These are phyloP conservation scores for Jatropha curcas DNA, from an alignment of 345 rosid genomes.

Conservation along the genomic window DNA sequence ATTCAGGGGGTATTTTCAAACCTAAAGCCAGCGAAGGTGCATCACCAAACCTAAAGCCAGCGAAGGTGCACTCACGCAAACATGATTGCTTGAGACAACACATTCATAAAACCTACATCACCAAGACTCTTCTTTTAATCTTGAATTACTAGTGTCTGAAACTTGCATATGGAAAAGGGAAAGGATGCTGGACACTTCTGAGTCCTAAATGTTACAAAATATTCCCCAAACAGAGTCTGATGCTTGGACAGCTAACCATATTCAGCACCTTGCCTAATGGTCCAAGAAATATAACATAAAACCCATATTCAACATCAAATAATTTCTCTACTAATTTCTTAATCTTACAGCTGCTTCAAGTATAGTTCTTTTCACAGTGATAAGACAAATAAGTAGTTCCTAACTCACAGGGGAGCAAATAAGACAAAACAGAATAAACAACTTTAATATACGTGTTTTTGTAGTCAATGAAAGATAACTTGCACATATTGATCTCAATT, in stretches of 20 bases:
- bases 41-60: slow-evolving; percentile 7
- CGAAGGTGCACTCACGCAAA: neutral
- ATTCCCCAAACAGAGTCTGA: neutral
- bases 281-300: neutral
- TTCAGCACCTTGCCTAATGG: neutral
- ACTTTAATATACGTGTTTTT: neutral
- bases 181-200: neutral
- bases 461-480: neutral
- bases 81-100: neutral
- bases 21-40: neutral
- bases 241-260: neutral
- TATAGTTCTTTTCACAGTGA: neutral
- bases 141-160: neutral
- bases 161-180: neutral
- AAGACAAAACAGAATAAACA: neutral
- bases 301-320: neutral
- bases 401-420: neutral
- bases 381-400: neutral
- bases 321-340: neutral
- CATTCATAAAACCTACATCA: neutral
- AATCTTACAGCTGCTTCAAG: neutral
- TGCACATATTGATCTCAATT: neutral
- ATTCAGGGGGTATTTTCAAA: slow-evolving; percentile 8
- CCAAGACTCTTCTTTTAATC: neutral
- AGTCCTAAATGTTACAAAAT: neutral